Percentiles rank a stretch among this genome's conserved stretches.
phyloP scores from a whole-genome alignment of 257 asterid species.

The Salvia rosmarinus region DNA sequence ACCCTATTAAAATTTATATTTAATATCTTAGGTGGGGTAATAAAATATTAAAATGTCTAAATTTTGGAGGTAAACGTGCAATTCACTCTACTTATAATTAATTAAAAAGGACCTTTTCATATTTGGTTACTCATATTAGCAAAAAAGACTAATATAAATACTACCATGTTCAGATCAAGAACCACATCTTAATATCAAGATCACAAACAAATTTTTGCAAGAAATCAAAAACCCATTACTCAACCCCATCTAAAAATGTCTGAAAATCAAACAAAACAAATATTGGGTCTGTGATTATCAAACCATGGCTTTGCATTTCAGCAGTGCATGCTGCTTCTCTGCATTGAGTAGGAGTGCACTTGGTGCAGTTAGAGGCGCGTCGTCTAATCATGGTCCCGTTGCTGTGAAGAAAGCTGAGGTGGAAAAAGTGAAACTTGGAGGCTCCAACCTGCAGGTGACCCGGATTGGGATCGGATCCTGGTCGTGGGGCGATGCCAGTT shows the following conservation, averaged over 20 bases:
- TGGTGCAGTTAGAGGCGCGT: slow-evolving; percentile 49
- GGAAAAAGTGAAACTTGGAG: slow-evolving; percentile 70
- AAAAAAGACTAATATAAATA: no score
- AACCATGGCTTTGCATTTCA: slow-evolving; percentile 62
- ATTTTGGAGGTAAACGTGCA: background rate
- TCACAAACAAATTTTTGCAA: no score
- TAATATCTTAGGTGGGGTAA: no score
- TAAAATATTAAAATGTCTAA: background rate
- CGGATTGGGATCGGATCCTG: slow-evolving; percentile 91
- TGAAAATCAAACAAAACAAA: no score
- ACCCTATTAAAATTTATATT: no score
- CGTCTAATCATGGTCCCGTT: slow-evolving; percentile 42
- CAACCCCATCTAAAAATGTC: no score
- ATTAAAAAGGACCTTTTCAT: background rate
- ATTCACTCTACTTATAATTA: background rate
- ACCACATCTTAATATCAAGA: no score
- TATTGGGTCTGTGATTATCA: background rate
- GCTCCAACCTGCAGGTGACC: slow-evolving; percentile 76
- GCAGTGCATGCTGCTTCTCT: slow-evolving; percentile 54
- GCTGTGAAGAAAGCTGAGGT: slow-evolving; percentile 47
- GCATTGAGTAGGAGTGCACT: slow-evolving; percentile 45
- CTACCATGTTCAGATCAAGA: no score
- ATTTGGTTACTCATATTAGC: background rate
- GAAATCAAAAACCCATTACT: no score
- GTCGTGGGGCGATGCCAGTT: slow-evolving; percentile 98